Evolutionary conservation across 805 yeast genomes (phyloP).

Genomic region (Saccharomycopsis babjevae): DNA sequence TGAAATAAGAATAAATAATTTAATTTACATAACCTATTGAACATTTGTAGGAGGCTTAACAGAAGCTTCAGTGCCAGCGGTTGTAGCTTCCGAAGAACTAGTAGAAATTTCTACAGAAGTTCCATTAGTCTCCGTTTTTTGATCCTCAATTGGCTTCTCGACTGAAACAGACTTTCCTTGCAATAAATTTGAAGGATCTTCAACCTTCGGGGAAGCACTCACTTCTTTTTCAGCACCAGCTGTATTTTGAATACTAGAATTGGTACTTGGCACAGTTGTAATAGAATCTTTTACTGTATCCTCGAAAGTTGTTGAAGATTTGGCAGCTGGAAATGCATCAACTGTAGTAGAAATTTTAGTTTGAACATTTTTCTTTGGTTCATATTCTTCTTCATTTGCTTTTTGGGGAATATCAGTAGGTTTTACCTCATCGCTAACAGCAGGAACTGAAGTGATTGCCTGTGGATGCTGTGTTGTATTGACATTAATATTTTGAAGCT

Average conservation of each 20-base stretch:
- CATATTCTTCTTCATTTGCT: not conserved
- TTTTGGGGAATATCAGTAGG: not conserved
- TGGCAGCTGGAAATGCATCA: not conserved
- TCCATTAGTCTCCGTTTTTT: not conserved
- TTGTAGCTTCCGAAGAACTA: not conserved
- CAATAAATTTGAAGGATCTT: not conserved
- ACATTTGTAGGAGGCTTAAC: not conserved
- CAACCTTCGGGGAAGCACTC: not conserved
- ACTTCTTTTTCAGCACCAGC: not conserved
- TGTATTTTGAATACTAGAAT: not conserved
- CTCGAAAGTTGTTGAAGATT: no score
- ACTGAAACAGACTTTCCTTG: not conserved
- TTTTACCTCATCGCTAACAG: not conserved
- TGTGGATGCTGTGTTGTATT: not conserved
- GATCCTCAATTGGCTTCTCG: not conserved
- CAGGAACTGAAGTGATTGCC: not conserved
- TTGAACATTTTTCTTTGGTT: not conserved
- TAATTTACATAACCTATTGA: not conserved
- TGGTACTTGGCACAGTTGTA: not conserved
- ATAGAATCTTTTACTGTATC: not conserved
- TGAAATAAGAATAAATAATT: not conserved
- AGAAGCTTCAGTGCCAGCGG: not conserved
- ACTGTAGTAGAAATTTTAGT: not conserved
- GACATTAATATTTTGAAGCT: slow-evolving; percentile 18
- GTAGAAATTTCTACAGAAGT: not conserved